Evolutionary conservation across 2,329 filamentous ascomycete species (phyloP), one percentile per base, ranked within the genome.

Genomic region (Aspergillus unguis): DNA sequence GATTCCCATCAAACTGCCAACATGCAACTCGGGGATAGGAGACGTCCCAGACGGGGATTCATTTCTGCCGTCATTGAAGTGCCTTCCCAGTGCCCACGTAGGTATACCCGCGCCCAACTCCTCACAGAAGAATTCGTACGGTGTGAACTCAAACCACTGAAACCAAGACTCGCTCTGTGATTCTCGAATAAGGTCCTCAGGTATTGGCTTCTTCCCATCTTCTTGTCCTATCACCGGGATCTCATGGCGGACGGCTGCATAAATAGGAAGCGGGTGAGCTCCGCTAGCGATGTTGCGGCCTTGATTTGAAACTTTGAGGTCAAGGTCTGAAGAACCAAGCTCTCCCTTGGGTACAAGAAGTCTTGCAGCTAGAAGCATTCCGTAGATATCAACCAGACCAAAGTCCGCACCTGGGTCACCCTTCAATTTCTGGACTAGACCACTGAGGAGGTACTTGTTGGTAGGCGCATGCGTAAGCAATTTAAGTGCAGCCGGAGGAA

Each of bases 121-220:
- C 70, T 97, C 92, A 62, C 91, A 96, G 71, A 94, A 96, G 67
- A 96, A 87, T 68, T 97, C 92, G 65, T 95, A 96, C 0, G 92
- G 92, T 0, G 90, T 95, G 63, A 92, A 87, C 65, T 99, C 94
- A 61, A 94, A 96, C 92, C 94, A 97, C 64, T 99, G 92, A 63
- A 97, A 99, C 89, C 92, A 97, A 2, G 90, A 81, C 64, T 95
- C 87, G 54, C 80, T 73, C 50, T 71, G 73, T 3, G 80, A 77
- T 53, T 77, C 74, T 35, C 71, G 75, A 54, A 77, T 74, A 2
- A 71, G 63, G 55, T 63, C 68, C 55, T 69, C 71, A 6, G 70
- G 63, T 27, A 57, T 65, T 26, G 53, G 58, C 33, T 57, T 58
- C 46, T 60, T 17, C 71, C 55, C 54, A 71, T 56, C 55, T 65